Conservation (phyloP, 192 early-diverging fungal species). For the Coemansia sp. region DNA sequence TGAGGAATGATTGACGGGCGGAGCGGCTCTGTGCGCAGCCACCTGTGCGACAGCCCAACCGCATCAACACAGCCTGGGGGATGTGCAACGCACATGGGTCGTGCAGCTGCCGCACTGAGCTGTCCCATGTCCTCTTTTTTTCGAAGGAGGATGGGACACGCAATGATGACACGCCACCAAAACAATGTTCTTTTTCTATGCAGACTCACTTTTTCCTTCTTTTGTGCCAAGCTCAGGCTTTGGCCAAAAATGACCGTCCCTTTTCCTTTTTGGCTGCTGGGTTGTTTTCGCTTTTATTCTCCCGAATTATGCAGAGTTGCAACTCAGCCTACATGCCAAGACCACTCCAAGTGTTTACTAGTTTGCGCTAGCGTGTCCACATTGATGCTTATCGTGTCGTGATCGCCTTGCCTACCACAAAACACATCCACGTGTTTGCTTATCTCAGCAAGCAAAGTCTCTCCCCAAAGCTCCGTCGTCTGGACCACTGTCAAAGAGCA, state of each 20-base stretch:
- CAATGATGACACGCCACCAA: conserved; percentile 1
- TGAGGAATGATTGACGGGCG: neutral
- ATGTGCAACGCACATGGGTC: conserved; percentile 20
- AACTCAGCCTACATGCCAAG: neutral
- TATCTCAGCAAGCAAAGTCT: neutral
- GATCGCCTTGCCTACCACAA: neutral
- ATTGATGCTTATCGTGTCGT: neutral
- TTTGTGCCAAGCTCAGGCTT: neutral
- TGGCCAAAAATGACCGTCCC: neutral
- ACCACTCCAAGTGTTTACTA: neutral
- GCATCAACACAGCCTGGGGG: neutral
- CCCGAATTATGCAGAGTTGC: neutral
- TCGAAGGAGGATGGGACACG: neutral
- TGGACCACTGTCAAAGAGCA: neutral
- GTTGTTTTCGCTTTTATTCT: neutral
- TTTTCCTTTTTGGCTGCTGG: no score
- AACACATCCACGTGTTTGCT: neutral
- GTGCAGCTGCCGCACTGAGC: conserved; percentile 1
- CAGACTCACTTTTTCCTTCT: neutral
- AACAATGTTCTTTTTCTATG: neutral
- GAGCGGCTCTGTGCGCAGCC: conserved; percentile 1
- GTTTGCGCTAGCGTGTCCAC: neutral
- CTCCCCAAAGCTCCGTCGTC: neutral
- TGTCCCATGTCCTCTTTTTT: neutral
- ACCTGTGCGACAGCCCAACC: neutral